These are phyloP conservation scores for Puccinia hordei DNA, from an alignment of 1,284 basidiomycete genomes.

Conservation along the genomic window DNA sequence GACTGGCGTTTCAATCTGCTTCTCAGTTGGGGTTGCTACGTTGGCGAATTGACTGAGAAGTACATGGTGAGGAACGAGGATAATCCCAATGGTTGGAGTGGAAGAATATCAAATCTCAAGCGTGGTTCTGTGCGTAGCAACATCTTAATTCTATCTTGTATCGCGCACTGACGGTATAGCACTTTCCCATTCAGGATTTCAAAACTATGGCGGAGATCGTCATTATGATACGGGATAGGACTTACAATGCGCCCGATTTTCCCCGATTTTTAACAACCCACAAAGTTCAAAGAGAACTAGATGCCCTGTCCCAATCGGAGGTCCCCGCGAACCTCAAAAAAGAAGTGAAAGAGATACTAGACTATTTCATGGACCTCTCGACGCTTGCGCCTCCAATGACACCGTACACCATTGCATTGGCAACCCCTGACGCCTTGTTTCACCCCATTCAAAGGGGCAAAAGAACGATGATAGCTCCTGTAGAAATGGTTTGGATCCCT, in stretches of 20 bases:
- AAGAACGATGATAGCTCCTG: constrained; percentile 41
- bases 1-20: background rate
- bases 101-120: constrained; percentile 46
- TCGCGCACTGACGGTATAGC: background rate
- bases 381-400: constrained; percentile 39
- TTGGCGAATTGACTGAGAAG: constrained; percentile 20
- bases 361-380: constrained; percentile 47
- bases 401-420: constrained; percentile 18
- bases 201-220: constrained; percentile 49
- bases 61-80: constrained; percentile 38
- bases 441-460: constrained; percentile 30
- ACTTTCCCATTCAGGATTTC: constrained; percentile 26
- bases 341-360: constrained; percentile 21
- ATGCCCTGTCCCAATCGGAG: background rate
- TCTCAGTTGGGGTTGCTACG: constrained; percentile 38
- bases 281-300: constrained; percentile 31
- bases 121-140: constrained; percentile 37
- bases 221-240: constrained; percentile 25
- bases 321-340: constrained; percentile 28
- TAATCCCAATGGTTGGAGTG: constrained; percentile 46
- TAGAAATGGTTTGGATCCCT: constrained; percentile 51
- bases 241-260: background rate
- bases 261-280: background rate
- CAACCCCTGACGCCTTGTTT: constrained; percentile 40
- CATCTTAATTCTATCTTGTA: background rate